Evolutionary conservation across 805 yeast species (phyloP), one percentile per base, ranked within the genome.

Genomic region (Millerozyma miso): DNA sequence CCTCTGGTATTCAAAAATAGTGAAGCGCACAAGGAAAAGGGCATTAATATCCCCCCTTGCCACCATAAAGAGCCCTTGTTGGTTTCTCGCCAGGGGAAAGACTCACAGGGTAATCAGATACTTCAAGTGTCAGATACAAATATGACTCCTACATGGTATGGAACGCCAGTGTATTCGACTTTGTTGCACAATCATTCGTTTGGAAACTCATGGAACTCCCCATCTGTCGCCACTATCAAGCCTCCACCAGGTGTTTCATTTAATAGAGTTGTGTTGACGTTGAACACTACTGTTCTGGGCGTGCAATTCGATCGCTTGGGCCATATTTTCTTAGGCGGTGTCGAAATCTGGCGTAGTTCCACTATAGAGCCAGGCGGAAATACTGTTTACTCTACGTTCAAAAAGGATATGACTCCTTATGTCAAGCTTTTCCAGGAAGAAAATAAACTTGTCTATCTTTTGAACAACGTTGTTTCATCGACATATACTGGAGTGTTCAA

Each of bases 261-360:
- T 59, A 75, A 79, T 52, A 71, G 73, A 49, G 81, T 81, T 13
- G 72, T 80, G 0, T 58, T 81, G 38, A 71, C 76, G 3, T 59
- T 83, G 39, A 69, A 76, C 40, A 78, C 81, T 7, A 57, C 73
- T 12, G 79, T 77, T 4, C 65, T 61, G 33, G 86, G 86, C 5
- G 73, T 77, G 12, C 88, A 83, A 55, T 81, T 77, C 50, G 88
- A 83, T 54, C 63, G 88, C 45, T 62, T 83, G 49, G 81, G 81
- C 14, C 83, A 83, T 57, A 67, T 86, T 37, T 82, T 74, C 51
- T 60, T 85, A 26, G 71, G 73, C 44, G 86, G 81, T 26, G 68
- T 74, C 13, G 85, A 85, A 48, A 65, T 88, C 33, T 88, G 96
- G 95, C 76, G 96, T 61, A 81, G 88, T 1, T 83, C 91, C 2